These are phyloP conservation scores for Eimeria zaria DNA, from an alignment of 169 alveolate genomes.

Conservation along the genomic window DNA sequence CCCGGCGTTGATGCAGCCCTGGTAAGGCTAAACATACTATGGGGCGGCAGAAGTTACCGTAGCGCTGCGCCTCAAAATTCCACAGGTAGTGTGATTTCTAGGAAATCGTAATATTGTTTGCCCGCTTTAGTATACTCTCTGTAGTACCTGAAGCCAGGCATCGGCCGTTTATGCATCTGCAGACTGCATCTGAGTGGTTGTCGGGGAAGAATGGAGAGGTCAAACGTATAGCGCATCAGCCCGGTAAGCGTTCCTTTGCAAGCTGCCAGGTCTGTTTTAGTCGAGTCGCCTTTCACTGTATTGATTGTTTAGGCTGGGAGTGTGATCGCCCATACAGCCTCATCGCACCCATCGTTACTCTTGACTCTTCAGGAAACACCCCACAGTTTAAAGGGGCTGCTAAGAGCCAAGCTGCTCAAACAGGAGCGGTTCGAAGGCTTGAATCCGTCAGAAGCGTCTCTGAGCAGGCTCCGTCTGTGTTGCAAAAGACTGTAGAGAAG, in stretches of 20 bases:
- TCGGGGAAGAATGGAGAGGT: slow-evolving; percentile 70
- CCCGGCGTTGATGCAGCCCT: slow-evolving; percentile 83
- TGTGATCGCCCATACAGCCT: neutral
- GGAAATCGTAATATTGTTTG: too few relatives aligned
- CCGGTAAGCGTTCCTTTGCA: slow-evolving; percentile 30
- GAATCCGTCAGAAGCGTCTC: slow-evolving; percentile 46
- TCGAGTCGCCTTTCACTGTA: neutral
- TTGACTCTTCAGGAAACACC: slow-evolving; percentile 30
- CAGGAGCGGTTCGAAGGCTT: slow-evolving; percentile 52
- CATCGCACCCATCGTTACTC: neutral
- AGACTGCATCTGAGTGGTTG: slow-evolving; percentile 68
- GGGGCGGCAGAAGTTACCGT: neutral
- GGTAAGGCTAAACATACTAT: slow-evolving; percentile 21
- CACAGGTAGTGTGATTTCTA: neutral
- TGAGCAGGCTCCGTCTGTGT: slow-evolving; percentile 65
- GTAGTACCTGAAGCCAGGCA: neutral
- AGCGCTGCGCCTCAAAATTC: neutral
- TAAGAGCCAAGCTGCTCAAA: slow-evolving; percentile 1
- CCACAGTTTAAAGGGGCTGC: slow-evolving; percentile 67
- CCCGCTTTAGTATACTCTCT: neutral
- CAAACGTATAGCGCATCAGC: slow-evolving; percentile 55
- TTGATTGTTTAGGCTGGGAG: neutral
- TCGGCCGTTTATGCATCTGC: slow-evolving; percentile 4
- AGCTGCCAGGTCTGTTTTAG: neutral
- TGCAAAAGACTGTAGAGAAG: slow-evolving; percentile 72